Percentiles rank a stretch among this genome's conserved stretches.
Evolutionary conservation across 257 asterid species (phyloP).

Genomic region (Solanum bulbocastanum): DNA sequence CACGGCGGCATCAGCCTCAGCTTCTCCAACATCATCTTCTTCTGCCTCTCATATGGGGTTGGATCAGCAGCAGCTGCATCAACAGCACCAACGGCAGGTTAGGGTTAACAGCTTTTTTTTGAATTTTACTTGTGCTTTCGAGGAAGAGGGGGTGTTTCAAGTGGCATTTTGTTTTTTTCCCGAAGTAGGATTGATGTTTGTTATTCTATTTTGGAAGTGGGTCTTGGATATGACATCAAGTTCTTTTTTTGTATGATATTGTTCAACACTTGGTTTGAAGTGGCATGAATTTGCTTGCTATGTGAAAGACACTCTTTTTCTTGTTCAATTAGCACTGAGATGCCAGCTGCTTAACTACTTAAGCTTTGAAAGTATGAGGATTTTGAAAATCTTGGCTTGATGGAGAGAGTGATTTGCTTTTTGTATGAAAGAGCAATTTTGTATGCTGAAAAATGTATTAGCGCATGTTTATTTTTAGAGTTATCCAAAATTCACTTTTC

Average conservation of each 20-base stretch:
- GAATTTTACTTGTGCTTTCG: background rate
- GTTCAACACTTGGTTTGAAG: background rate
- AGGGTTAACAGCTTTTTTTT: constrained; percentile 3
- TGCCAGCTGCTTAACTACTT: background rate
- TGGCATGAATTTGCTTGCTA: background rate
- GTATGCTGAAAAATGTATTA: background rate
- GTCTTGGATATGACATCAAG: background rate
- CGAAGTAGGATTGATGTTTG: background rate
- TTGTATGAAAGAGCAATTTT: background rate
- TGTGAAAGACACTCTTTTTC: background rate
- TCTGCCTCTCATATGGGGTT: constrained; percentile 53
- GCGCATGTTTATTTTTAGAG: background rate
- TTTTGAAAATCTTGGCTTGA: background rate
- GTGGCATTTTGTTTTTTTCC: background rate
- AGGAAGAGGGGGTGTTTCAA: background rate
- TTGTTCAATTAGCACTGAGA: background rate
- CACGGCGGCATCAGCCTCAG: constrained; percentile 64
- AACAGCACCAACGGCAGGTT: constrained; percentile 63
- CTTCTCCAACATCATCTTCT: constrained; percentile 89
- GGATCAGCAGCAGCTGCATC: constrained; percentile 80
- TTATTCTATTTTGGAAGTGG: background rate
- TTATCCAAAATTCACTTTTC: background rate
- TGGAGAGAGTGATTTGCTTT: background rate
- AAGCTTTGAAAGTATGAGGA: background rate
- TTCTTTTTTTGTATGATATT: background rate